A percentile compares a stretch with the other conserved stretches of the same genome.
Evolutionary conservation across 2,329 filamentous ascomycete genomes (phyloP).

Genomic region (Seiridium cupressi): DNA sequence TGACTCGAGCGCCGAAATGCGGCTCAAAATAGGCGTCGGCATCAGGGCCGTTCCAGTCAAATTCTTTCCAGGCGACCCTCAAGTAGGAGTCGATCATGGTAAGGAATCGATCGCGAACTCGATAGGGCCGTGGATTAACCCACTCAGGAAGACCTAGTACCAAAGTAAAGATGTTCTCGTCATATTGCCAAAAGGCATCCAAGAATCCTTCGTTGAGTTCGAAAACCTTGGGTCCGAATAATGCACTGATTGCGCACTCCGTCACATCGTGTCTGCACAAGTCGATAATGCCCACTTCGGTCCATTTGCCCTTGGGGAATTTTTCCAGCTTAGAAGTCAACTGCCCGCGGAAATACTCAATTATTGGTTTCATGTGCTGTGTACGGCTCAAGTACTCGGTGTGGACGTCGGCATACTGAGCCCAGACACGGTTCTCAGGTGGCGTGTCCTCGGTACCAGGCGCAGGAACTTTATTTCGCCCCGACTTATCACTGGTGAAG

Average conservation of each 20-base stretch:
- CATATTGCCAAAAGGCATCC: constrained; percentile 23
- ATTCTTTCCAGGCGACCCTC: constrained; percentile 11
- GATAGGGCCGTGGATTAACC: constrained; percentile 15
- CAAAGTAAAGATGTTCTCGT: constrained; percentile 16
- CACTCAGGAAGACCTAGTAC: constrained; percentile 20
- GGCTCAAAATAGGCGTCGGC: constrained; percentile 25
- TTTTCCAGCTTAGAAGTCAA: not conserved
- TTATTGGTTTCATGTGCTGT: not conserved
- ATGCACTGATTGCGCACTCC: constrained; percentile 15
- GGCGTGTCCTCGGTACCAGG: constrained; percentile 15
- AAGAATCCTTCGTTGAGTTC: constrained; percentile 21
- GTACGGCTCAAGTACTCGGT: not conserved
- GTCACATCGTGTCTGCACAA: constrained; percentile 19
- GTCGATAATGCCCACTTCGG: constrained; percentile 14
- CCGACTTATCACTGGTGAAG: constrained; percentile 15
- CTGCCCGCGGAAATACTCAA: not conserved
- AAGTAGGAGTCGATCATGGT: constrained; percentile 12
- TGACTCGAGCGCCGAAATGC: constrained; percentile 20
- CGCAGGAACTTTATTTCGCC: constrained; percentile 11
- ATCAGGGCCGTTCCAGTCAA: constrained; percentile 14
- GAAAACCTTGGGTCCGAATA: constrained; percentile 21
- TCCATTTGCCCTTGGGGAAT: constrained; percentile 16
- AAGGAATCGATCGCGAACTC: constrained; percentile 14
- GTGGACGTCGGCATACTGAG: not conserved
- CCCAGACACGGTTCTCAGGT: constrained; percentile 20